Conservation (phyloP, 2,329 filamentous ascomycete genomes). For the Trichophyton rubrum region DNA sequence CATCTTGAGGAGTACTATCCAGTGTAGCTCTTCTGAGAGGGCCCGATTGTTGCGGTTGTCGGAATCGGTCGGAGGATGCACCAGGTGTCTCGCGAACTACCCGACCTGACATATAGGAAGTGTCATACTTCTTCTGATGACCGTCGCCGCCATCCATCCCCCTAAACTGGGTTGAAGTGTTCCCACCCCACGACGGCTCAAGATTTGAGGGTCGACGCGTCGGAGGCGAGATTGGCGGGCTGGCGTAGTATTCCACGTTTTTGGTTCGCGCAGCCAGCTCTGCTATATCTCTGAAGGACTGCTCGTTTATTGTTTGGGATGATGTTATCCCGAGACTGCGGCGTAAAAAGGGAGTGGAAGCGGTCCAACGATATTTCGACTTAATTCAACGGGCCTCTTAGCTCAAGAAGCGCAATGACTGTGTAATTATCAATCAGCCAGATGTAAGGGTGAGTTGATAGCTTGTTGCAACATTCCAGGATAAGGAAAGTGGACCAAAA, state of each 20-base stretch:
- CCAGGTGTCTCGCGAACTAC: conserved; percentile 40
- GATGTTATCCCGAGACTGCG: not conserved
- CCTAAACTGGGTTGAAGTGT: conserved; percentile 41
- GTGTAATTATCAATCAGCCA: not conserved
- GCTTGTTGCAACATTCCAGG: not conserved
- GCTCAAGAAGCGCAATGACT: not conserved
- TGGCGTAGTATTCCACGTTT: conserved; percentile 56
- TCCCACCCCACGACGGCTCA: conserved; percentile 46
- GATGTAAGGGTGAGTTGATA: not conserved
- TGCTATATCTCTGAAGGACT: not conserved
- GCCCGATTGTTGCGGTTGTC: conserved; percentile 21
- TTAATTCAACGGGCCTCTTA: not conserved
- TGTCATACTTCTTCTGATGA: conserved; percentile 60
- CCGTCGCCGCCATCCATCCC: conserved; percentile 71
- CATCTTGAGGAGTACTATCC: conserved; percentile 25
- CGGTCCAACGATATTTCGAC: not conserved
- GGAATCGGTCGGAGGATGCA: conserved; percentile 34
- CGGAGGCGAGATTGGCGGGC: conserved; percentile 52
- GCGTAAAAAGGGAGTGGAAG: not conserved
- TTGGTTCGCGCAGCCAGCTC: conserved; percentile 18
- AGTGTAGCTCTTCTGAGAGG: conserved; percentile 20
- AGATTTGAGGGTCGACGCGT: conserved; percentile 45
- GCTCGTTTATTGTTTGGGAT: not conserved
- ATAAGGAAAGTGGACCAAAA: not conserved
- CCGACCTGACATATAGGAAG: conserved; percentile 46